Base-by-base conservation (phyloP, 1,139 yeast genomes). In the Eremothecium gossypii region DNA sequence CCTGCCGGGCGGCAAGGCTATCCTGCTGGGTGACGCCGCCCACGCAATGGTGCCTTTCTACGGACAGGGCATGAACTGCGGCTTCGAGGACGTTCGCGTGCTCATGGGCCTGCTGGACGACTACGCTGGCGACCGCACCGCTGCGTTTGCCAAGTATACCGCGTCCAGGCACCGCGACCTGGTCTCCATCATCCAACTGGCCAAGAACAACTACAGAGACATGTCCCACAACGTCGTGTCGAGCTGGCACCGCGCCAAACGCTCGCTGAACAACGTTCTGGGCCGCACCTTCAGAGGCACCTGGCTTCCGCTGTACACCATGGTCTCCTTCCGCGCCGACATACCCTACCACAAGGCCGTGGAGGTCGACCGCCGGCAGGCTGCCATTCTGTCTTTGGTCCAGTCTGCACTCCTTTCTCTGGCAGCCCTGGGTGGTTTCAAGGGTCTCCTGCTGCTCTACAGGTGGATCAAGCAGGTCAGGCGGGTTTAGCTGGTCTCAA, bases 61-160 rank as follows among this genome's bases (percentile, higher is more conserved):
- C 55, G 96, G 96, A 7, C 97, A 89, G 61, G 97, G 97, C 2
- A 83, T 89, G 93, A 89, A 89, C 60, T 85, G 96, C 58, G 97
- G 97, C 1, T 83, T 89, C 58, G 96, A 89, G 61, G 96, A 89
- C 54, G 87, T 87, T 9, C 69, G 79, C 41, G 76, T 80, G 1
- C 66, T 89, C 43, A 66, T 83, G 67, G 70, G 73, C 33, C 60
- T 77, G 11, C 58, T 85, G 37, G 78, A 77, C 9, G 58, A 66
- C 20, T 48, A 64, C 39, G 54, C 67, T 2, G 64, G 61, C n/a
- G 65, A 73, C 41, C 65, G 80, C 27, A 55, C 56, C 2, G 51
- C 53, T 1, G 81, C 91, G 0, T 81, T 87, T 52, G 64, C 63
- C 23, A 60, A 63, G 38, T 89, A 85, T 61, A 70, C 86, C 0